Percentiles rank a stretch among this genome's conserved stretches.
Evolutionary conservation across 352 stramenopile species (phyloP).

Genomic region (Pythium grandisporangium): DNA sequence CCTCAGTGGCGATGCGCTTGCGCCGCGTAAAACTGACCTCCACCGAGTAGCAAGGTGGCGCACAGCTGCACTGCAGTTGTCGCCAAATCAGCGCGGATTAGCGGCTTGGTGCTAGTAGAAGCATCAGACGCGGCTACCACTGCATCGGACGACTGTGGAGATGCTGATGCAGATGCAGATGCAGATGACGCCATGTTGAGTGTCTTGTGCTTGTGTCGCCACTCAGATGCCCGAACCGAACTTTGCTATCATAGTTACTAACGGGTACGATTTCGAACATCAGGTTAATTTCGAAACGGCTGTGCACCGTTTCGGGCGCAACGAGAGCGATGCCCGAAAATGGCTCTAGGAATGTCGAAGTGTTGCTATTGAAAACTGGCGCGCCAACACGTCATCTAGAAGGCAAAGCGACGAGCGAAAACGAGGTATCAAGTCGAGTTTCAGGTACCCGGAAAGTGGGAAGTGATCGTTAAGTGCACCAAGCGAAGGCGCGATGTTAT

Average conservation of each 20-base stretch:
- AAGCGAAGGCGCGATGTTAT: slow-evolving; percentile 14
- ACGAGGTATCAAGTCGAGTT: neutral
- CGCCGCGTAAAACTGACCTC: too few species aligned
- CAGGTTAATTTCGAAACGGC: too few species aligned
- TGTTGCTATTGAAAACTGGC: neutral
- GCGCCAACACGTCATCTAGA: neutral
- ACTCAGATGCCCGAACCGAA: too few species aligned
- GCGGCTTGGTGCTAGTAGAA: neutral
- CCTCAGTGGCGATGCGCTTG: too few species aligned
- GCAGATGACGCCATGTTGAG: too few species aligned
- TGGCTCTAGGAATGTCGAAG: neutral
- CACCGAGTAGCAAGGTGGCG: slow-evolving; percentile 25
- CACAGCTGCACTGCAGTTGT: slow-evolving; percentile 21
- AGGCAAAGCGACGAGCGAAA: neutral
- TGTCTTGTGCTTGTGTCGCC: too few species aligned
- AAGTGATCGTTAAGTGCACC: neutral
- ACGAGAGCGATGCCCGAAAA: neutral
- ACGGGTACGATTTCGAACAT: too few species aligned
- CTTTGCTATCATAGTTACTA: too few species aligned
- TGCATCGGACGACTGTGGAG: too few species aligned
- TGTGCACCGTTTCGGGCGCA: too few species aligned
- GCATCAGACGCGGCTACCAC: neutral
- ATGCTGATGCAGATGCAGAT: too few species aligned
- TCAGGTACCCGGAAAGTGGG: neutral
- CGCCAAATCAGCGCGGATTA: slow-evolving; percentile 3